Evolutionary conservation across 2,329 filamentous ascomycete species (phyloP).

Genomic region (Pseudocercospora crystallina): DNA sequence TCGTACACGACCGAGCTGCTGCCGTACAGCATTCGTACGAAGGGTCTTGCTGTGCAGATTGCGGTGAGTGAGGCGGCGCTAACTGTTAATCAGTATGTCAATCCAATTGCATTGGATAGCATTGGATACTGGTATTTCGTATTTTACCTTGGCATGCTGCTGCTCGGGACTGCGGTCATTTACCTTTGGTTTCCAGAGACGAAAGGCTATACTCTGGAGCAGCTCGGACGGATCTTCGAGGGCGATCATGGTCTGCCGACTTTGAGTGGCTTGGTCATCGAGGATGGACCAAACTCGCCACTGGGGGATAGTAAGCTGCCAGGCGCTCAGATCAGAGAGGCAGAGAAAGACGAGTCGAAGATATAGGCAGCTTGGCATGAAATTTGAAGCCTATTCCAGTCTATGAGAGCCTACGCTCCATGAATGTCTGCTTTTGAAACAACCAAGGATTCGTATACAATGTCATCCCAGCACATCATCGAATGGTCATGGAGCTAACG

Average conservation of each 20-base stretch:
- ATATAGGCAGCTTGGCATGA: no score
- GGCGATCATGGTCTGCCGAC: not conserved
- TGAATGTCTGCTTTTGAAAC: no score
- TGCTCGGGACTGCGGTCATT: slow-evolving; percentile 36
- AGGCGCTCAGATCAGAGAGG: no score
- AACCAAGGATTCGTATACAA: no score
- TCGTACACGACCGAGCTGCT: slow-evolving; percentile 62
- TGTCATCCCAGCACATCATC: no score
- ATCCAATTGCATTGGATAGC: slow-evolving; percentile 19
- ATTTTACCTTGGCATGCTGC: slow-evolving; percentile 17
- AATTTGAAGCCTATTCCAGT: no score
- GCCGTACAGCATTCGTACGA: slow-evolving; percentile 58
- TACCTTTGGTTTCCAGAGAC: slow-evolving; percentile 67
- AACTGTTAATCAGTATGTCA: slow-evolving; percentile 13
- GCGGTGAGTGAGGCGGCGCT: slow-evolving; percentile 4
- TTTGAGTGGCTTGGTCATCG: no score
- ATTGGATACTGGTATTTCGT: slow-evolving; percentile 23
- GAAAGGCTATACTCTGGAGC: slow-evolving; percentile 70
- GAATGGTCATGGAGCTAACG: no score
- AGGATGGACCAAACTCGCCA: no score
- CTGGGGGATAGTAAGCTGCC: no score
- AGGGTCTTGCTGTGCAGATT: slow-evolving; percentile 57
- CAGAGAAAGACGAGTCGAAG: no score
- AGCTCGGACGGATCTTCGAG: slow-evolving; percentile 70
- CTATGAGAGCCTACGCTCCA: no score